phyloP scores from a whole-genome alignment of 2,329 filamentous ascomycete species.

The Helotiales sp. region DNA sequence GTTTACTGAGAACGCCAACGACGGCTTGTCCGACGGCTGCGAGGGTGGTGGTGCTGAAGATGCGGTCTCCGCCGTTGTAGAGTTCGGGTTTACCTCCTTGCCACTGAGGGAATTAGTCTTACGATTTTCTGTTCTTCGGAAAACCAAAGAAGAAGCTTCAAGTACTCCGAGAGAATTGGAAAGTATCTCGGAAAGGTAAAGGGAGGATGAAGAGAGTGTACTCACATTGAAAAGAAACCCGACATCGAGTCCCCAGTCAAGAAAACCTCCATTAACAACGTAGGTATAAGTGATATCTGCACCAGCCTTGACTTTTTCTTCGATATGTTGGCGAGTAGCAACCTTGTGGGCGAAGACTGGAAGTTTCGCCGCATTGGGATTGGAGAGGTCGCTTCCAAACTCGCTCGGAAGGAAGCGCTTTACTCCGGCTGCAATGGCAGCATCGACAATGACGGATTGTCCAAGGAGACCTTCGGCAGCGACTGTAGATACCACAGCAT shows the following conservation, averaged over 20 bases:
- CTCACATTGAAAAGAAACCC: slow-evolving; percentile 49
- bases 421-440: slow-evolving; percentile 45
- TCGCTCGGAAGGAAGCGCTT: slow-evolving; percentile 58
- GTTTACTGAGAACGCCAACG: slow-evolving; percentile 47
- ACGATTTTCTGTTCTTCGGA: too few species aligned
- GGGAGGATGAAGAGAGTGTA: too few species aligned
- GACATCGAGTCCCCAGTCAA: slow-evolving; percentile 53
- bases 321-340: slow-evolving; percentile 41
- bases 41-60: slow-evolving; percentile 51
- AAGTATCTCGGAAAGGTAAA: too few species aligned
- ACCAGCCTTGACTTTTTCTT: slow-evolving; percentile 39
- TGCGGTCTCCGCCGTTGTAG: slow-evolving; percentile 49
- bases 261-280: slow-evolving; percentile 54
- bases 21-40: slow-evolving; percentile 48
- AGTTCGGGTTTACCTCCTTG: slow-evolving; percentile 40
- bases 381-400: slow-evolving; percentile 46
- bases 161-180: too few species aligned
- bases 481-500: slow-evolving; percentile 57
- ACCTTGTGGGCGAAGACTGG: slow-evolving; percentile 55
- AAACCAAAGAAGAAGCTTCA: slow-evolving; percentile 27
- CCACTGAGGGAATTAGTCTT: too few species aligned
- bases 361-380: slow-evolving; percentile 41
- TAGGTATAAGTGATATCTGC: slow-evolving; percentile 53
- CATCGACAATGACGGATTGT: slow-evolving; percentile 56
- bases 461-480: slow-evolving; percentile 33